Base-by-base conservation (phyloP, 2,329 filamentous ascomycete genomes). In the Stachybotrys chlorohalonatus region DNA sequence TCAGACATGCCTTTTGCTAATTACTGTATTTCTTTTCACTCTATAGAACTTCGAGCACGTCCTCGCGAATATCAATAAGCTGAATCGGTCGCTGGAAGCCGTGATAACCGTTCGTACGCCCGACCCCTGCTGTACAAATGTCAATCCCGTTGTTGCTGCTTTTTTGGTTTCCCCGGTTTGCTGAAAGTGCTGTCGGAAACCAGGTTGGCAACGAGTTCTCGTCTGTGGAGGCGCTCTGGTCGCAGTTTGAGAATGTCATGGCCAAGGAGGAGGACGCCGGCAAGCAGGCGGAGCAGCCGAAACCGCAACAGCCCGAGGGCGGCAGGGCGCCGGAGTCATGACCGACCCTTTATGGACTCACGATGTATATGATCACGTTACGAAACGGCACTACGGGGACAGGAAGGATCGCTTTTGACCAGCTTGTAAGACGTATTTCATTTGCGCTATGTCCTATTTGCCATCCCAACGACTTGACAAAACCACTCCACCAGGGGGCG, bases 191-290 rank as follows among this genome's bases (percentile, higher is more conserved):
- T 4, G 24, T 24, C 24, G 36, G 36, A 42, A 42, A 9, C 30
- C n/a, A 90, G 85, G 86, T 99, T 53, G 94, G 94, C 45, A 96
- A 96, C 71, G 94, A 99, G 66, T 96, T 99, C 73, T 86, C 89
- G n/a, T 92, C 90, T 5, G 94, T 99, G 48, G 94, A 99, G 71
- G 91, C 90, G 32, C 80, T 99, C 15, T 99, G 94, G 94, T 95
- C 89, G 46, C 90, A 95, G 65, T 97, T 99, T 66, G 94, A 99
- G 74, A 89, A 86, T 61, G 92, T 97, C 63, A 97, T 96, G 92
- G 89, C 83, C 8, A 89, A 87, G 64, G 81, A 87, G 54, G 67
- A 58, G 49, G 36, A 42, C 36, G 36, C 36, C 13, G 36, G 52
- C 17, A 64, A 64, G 15, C 69, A 67, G 32, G 63, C 59, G n/a